Conservation (phyloP, 176 grass and related monocot genomes). For the Puya raimondii region DNA sequence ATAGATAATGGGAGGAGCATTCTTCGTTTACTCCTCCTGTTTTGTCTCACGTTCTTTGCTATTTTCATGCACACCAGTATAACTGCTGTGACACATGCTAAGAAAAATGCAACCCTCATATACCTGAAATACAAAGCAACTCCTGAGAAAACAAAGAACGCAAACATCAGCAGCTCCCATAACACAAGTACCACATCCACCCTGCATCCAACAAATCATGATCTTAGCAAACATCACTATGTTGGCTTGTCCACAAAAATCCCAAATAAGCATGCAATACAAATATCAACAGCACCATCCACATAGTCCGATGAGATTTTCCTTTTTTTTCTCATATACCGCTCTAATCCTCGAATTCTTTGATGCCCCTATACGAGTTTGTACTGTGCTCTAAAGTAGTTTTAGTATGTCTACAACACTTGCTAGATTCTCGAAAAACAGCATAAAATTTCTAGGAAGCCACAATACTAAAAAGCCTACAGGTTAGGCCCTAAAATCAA, state of each 20-base stretch:
- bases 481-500: too few relatives aligned
- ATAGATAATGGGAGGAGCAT: slow-evolving; percentile 49
- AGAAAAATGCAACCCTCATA: slow-evolving; percentile 31
- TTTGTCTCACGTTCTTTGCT: slow-evolving; percentile 32
- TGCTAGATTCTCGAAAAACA: too few relatives aligned
- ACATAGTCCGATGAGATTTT: too few relatives aligned
- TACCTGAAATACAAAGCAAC: slow-evolving; percentile 38
- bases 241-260: background rate
- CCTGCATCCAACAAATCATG: slow-evolving; percentile 11
- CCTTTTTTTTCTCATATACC: too few relatives aligned
- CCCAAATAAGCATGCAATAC: background rate
- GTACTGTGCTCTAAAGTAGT: too few relatives aligned
- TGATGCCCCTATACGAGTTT: too few relatives aligned
- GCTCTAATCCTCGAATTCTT: too few relatives aligned
- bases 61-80: slow-evolving; percentile 35
- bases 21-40: slow-evolving; percentile 31
- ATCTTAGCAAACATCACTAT: background rate
- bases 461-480: too few relatives aligned
- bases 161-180: slow-evolving; percentile 43
- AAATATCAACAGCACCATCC: too few relatives aligned
- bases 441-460: too few relatives aligned
- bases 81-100: slow-evolving; percentile 25
- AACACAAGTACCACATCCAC: slow-evolving; percentile 40
- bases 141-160: slow-evolving; percentile 40
- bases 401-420: too few relatives aligned